Base-by-base conservation (phyloP, 257 asterid genomes). In the Vinca minor region DNA sequence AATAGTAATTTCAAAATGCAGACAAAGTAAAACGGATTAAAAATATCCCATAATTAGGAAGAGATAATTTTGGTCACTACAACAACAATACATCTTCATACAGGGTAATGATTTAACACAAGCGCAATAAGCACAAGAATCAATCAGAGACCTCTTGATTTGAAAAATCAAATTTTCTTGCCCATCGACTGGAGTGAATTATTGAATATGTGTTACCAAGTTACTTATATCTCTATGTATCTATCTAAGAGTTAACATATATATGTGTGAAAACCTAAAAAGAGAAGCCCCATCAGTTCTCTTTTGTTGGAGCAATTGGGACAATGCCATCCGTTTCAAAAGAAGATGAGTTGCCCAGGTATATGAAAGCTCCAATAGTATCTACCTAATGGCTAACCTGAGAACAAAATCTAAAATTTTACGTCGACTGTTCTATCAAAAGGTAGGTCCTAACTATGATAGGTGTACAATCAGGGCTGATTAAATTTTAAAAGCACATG, bases 1-100 rank as follows among this genome's bases (percentile, higher is more conserved):
- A 69, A 64, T 34, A 66, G 2, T 34, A 48, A 38, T 36, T 64
- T 45, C 68, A 63, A 68, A 52, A 50, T 47, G 58, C 25, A 53
- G 46, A n/a, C n/a, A n/a, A n/a, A n/a, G n/a, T n/a, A 49, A n/a
- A 55, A 58, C 49, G 23, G 54, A 28, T 3, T 12, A 48, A 21
- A 47, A 41, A 32, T 10, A 29, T 7, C 12, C 64, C 35, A 10
- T 4, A 12, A 59, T 59, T 7, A 15, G 25, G 18, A 56, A 55
- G 38, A 55, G 39, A 55, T n/a, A n/a, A 55, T 55, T 55, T 55
- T 39, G 15, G 60, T 29, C 21, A 55, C 12, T 55, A 29, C 4
- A 29, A 55, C 39, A 28, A 8, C 26, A 17, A 55, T 14, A n/a
- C 20, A 5, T 15, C 39, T 55, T 54, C 21, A 31, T 54, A 3